phyloP scores from a whole-genome alignment of 768 basidiomycete genomes.

The Mrakia blollopis region DNA sequence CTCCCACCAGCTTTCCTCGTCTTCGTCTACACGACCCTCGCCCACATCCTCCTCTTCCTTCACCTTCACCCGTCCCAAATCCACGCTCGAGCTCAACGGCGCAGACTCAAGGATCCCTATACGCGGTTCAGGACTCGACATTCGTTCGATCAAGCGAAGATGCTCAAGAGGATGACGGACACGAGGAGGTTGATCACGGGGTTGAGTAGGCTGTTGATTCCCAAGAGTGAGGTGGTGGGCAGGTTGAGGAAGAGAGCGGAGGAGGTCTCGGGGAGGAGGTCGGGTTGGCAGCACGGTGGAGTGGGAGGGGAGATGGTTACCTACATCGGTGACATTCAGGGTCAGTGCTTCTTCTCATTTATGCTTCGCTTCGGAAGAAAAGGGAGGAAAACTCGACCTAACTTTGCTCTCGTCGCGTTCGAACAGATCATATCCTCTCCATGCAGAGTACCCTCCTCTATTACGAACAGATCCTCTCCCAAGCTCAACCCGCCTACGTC shows the following conservation, averaged over 20 bases:
- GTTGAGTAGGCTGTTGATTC: slow-evolving; percentile 64
- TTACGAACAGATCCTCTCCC: slow-evolving; percentile 80
- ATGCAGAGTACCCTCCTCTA: slow-evolving; percentile 77
- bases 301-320: slow-evolving; percentile 69
- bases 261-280: slow-evolving; percentile 45
- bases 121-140: not conserved
- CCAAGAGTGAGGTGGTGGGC: slow-evolving; percentile 76
- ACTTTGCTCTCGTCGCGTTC: not conserved
- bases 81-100: slow-evolving; percentile 30
- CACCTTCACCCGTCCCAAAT: slow-evolving; percentile 37
- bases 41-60: slow-evolving; percentile 38
- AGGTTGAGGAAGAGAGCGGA: slow-evolving; percentile 69
- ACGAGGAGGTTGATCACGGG: slow-evolving; percentile 74
- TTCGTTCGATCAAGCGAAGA: slow-evolving; percentile 43
- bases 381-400: not conserved
- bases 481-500: slow-evolving; percentile 81
- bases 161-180: slow-evolving; percentile 71
- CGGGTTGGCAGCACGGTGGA: slow-evolving; percentile 40
- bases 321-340: slow-evolving; percentile 88
- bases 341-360: slow-evolving; percentile 48
- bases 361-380: not conserved
- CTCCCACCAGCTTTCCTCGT: not conserved
- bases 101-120: slow-evolving; percentile 12
- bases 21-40: slow-evolving; percentile 21
- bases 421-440: slow-evolving; percentile 77